A percentile compares a stretch with the other conserved stretches of the same genome.
phyloP scores from a whole-genome alignment of 331 rosid species.

The Quercus phellos region DNA sequence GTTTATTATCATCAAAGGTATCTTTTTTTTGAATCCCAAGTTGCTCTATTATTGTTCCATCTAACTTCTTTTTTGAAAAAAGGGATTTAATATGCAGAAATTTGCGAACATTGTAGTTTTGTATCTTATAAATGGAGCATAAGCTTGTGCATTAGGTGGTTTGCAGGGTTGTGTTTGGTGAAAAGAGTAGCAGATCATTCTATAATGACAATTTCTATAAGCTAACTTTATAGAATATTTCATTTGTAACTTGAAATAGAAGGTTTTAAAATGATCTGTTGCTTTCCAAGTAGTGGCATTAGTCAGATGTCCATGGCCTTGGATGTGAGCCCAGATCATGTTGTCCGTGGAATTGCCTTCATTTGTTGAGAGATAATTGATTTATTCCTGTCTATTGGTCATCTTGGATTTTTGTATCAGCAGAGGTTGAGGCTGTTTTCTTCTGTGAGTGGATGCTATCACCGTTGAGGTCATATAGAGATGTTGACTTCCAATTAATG shows the following conservation, averaged over 20 bases:
- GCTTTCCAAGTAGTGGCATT: background rate
- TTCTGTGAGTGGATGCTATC: background rate
- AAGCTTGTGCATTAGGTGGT: background rate
- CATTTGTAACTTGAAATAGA: background rate
- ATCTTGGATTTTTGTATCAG: background rate
- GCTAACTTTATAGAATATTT: too few species aligned
- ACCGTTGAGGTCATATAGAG: background rate
- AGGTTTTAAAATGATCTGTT: background rate
- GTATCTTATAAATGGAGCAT: background rate
- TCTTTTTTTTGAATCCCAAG: background rate
- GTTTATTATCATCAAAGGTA: constrained; percentile 73
- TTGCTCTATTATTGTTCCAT: background rate
- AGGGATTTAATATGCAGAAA: background rate
- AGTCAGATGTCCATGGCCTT: background rate
- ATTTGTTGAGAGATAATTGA: background rate
- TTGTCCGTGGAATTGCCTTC: background rate
- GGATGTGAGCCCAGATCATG: background rate
- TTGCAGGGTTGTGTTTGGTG: too few species aligned
- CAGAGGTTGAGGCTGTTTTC: background rate
- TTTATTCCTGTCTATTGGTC: background rate
- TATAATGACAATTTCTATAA: too few species aligned
- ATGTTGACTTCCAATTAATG: background rate
- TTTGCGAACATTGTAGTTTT: background rate
- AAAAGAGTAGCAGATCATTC: too few species aligned
- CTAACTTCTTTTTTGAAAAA: background rate